These are phyloP conservation scores for Elaeagnus macrophylla DNA, from an alignment of 306 rosid species.

Conservation along the genomic window DNA sequence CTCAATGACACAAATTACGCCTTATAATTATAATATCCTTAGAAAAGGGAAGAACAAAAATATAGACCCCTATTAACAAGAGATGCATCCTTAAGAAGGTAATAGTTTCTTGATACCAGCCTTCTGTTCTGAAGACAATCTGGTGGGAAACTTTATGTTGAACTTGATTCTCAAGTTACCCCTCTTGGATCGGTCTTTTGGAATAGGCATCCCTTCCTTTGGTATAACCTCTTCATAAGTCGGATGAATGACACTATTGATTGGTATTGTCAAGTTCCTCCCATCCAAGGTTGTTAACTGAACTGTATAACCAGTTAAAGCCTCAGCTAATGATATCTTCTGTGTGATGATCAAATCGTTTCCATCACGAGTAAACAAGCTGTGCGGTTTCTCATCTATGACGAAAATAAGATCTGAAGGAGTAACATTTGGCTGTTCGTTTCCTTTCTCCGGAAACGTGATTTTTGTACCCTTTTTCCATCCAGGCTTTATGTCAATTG, in stretches of 20 bases:
- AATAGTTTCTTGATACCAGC: too few relatives aligned
- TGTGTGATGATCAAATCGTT: conserved; percentile 64
- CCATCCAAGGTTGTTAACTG: conserved; percentile 63
- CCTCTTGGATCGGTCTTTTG: conserved; percentile 61
- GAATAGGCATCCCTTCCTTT: conserved; percentile 80
- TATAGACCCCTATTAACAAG: too few relatives aligned
- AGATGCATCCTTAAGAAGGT: too few relatives aligned
- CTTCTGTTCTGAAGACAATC: too few relatives aligned
- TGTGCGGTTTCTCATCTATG: conserved; percentile 80
- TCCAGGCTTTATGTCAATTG: conserved; percentile 81
- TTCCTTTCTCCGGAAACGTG: conserved; percentile 83
- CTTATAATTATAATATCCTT: too few relatives aligned
- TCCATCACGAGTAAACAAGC: conserved; percentile 66
- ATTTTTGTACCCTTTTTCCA: conserved; percentile 96
- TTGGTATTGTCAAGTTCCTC: conserved; percentile 48
- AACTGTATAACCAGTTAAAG: conserved; percentile 47
- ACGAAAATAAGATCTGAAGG: conserved; percentile 75
- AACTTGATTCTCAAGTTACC: conserved; percentile 42
- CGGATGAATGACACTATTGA: conserved; percentile 46
- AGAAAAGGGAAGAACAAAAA: too few relatives aligned
- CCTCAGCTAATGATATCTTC: conserved; percentile 48
- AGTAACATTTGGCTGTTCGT: conserved; percentile 54
- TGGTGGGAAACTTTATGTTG: too few relatives aligned
- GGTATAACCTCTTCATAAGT: conserved; percentile 61
- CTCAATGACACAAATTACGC: too few relatives aligned